A percentile compares a stretch with the other conserved stretches of the same genome.
phyloP scores from a whole-genome alignment of 257 asterid genomes.

The Scutellaria baicalensis region DNA sequence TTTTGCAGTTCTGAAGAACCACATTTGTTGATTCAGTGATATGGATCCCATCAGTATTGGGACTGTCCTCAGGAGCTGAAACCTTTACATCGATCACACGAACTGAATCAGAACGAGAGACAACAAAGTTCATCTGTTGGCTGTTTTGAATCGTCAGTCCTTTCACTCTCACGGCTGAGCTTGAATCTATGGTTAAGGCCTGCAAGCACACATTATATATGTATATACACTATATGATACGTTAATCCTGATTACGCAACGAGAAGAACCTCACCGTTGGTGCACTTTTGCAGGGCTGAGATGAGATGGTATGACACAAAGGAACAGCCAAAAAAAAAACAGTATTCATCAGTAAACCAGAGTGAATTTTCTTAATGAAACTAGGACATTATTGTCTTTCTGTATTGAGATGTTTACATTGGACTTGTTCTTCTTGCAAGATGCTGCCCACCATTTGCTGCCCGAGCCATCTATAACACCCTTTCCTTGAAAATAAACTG shows the following conservation, averaged over 20 bases:
- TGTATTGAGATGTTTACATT: slow-evolving; percentile 47
- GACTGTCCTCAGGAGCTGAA: slow-evolving; percentile 78
- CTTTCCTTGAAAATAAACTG: slow-evolving; percentile 59
- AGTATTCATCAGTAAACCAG: slow-evolving; percentile 5
- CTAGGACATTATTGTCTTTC: not conserved
- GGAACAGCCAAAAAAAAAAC: not conserved
- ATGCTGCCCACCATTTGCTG: slow-evolving; percentile 89
- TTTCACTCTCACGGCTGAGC: slow-evolving; percentile 55
- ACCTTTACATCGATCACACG: slow-evolving; percentile 46
- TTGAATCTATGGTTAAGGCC: slow-evolving; percentile 65
- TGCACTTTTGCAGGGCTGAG: slow-evolving; percentile 85
- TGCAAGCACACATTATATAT: slow-evolving; percentile 11
- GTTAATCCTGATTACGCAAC: not conserved
- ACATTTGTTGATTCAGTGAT: slow-evolving; percentile 75
- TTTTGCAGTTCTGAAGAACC: slow-evolving; percentile 72
- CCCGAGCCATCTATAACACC: slow-evolving; percentile 91
- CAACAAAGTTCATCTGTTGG: slow-evolving; percentile 83
- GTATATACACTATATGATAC: not conserved
- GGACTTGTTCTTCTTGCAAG: slow-evolving; percentile 84
- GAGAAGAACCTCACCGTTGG: slow-evolving; percentile 62
- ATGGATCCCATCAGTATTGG: slow-evolving; percentile 96
- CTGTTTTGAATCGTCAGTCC: slow-evolving; percentile 59
- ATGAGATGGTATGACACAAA: slow-evolving; percentile 17
- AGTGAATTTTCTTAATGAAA: not conserved
- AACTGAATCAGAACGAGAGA: slow-evolving; percentile 55